Base-by-base conservation (phyloP, 2,329 filamentous ascomycete genomes). In the Aplosporella prunicola region DNA sequence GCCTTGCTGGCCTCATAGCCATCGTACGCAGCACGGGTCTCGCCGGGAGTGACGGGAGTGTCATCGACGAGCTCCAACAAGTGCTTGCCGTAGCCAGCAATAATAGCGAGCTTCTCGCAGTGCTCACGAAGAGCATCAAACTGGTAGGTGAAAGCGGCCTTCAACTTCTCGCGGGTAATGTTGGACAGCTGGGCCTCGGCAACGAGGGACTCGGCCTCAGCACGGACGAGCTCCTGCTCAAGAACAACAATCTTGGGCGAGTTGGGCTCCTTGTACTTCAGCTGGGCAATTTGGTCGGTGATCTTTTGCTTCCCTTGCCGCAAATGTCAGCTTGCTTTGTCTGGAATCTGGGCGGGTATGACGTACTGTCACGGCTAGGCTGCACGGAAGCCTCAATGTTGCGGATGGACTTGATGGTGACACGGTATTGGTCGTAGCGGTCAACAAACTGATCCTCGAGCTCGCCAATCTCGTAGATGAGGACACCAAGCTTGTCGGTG, bases 211-310 rank as follows among this genome's bases (percentile, higher is more conserved):
- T 98, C 91, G 53, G 91, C 91, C 66, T 98, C 91, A 49, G 91
- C 91, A 52, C 91, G 88, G 51, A 98, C 91, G 42, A 98, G 83
- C 65, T 98, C 91, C 65, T 98, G 91, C 67, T 98, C 91, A 39
- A 98, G 80, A 26, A 98, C 88, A 41, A 95, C 87, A 51, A 98
- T 95, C 68, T 87, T 91, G 46, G 89, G 88, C 23, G 88, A 95
- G 69, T 93, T 94, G 50, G 91, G 91, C 64, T 98, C 91, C 71
- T 98, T 98, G 78, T 96, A 98, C 67, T 98, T 98, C 53, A 98
- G 76, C 63, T 96, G 89, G 34, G 91, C 89, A 52, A 98, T 98
- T 60, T 96, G 86, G 60, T 98, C 91, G 53, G 86, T 94, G 57
- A 98, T 96, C 69, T 96, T 98, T 64, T 96, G 89, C 71, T 98